A percentile compares a stretch with the other conserved stretches of the same genome.
phyloP scores from a whole-genome alignment of 768 basidiomycete species.

The Pholiota microspora region DNA sequence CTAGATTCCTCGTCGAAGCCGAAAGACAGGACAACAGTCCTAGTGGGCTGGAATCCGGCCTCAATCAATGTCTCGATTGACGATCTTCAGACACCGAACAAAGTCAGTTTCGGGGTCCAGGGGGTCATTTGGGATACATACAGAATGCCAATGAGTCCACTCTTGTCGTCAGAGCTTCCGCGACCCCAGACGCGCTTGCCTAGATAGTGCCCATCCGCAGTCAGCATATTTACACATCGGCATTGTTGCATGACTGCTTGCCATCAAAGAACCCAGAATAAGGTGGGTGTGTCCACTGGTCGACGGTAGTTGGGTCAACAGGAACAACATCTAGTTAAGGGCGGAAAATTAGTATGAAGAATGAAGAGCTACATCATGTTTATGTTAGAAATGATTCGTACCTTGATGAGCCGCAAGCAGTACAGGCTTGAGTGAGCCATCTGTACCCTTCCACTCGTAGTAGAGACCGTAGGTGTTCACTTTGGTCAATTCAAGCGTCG shows the following conservation, averaged over 20 bases:
- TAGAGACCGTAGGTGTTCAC: slow-evolving; percentile 79
- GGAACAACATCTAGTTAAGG: slow-evolving; percentile 59
- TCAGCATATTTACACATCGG: not conserved
- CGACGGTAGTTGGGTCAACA: slow-evolving; percentile 52
- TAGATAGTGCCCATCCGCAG: slow-evolving; percentile 12
- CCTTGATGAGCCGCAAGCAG: slow-evolving; percentile 71
- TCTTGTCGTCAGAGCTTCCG: slow-evolving; percentile 75
- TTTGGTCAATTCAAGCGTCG: slow-evolving; percentile 57
- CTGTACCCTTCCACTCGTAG: slow-evolving; percentile 68
- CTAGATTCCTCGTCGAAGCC: slow-evolving; percentile 79
- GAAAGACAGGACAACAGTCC: slow-evolving; percentile 61
- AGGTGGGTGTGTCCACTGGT: slow-evolving; percentile 59
- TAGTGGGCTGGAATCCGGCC: slow-evolving; percentile 61
- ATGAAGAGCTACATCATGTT: no score
- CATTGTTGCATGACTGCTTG: slow-evolving; percentile 13
- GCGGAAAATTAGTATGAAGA: not conserved
- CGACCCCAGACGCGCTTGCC: slow-evolving; percentile 70
- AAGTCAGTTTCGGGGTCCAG: not conserved
- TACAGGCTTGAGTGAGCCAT: slow-evolving; percentile 63
- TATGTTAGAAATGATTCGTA: slow-evolving; percentile 16
- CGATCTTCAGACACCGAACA: slow-evolving; percentile 31
- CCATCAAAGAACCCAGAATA: slow-evolving; percentile 65
- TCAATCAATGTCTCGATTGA: slow-evolving; percentile 64
- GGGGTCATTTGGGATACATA: slow-evolving; percentile 25
- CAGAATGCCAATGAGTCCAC: slow-evolving; percentile 68